Conservation (phyloP, 1,284 basidiomycete species). For the Trichosporon ovoides region DNA sequence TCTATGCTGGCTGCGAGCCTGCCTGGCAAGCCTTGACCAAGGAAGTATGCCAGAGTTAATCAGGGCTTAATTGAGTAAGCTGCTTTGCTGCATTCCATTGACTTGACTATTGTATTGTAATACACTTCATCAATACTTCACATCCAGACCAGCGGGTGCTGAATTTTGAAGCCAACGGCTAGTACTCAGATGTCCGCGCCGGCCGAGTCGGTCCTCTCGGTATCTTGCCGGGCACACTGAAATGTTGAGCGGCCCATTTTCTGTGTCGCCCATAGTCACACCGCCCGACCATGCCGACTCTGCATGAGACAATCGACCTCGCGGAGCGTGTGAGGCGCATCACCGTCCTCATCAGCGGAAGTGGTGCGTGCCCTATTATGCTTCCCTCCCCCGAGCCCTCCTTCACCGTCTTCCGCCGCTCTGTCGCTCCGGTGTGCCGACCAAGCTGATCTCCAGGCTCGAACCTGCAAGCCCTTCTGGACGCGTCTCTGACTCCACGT, state of each 20-base stretch:
- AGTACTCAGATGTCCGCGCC: no score
- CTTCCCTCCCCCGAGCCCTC: conserved; percentile 11
- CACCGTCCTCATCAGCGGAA: conserved; percentile 72
- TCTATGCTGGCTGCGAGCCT: background rate
- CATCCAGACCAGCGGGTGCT: no score
- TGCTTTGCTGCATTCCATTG: no score
- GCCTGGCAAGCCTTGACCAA: background rate
- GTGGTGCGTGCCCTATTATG: conserved; percentile 56
- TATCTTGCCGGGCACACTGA: background rate
- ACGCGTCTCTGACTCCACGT: conserved; percentile 60
- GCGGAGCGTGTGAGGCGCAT: conserved; percentile 45
- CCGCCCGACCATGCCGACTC: conserved; percentile 23
- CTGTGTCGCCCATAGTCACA: background rate
- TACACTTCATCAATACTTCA: no score
- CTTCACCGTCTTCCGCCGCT: no score
- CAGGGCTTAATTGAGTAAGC: no score
- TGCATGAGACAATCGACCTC: conserved; percentile 23
- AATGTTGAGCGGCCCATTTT: background rate
- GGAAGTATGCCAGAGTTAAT: background rate
- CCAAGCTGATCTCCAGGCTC: conserved; percentile 58
- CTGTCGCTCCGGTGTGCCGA: background rate
- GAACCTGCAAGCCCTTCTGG: conserved; percentile 92
- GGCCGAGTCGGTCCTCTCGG: background rate
- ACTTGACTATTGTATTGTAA: no score
- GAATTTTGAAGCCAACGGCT: no score